phyloP scores from a whole-genome alignment of 192 early-diverging fungal genomes.

The Rhizophagus prolifer region DNA sequence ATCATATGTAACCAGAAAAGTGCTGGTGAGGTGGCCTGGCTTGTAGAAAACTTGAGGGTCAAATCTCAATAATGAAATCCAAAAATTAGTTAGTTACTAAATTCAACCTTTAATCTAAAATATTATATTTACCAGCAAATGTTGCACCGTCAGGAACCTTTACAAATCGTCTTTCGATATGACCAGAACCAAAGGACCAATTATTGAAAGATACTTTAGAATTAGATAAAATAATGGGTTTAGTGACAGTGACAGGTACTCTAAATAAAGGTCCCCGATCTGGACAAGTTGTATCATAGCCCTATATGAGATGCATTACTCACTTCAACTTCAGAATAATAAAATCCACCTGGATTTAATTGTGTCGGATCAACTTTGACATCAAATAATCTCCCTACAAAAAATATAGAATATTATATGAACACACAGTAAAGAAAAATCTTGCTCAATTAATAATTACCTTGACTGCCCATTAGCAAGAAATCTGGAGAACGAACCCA shows the following conservation, averaged over 20 bases:
- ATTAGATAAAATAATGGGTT: constrained; percentile 57
- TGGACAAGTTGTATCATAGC: constrained; percentile 71
- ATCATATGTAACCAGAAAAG: constrained; percentile 67
- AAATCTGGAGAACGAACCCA: constrained; percentile 83
- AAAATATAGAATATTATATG: constrained; percentile 11
- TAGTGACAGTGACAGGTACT: constrained; percentile 87
- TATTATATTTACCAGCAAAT: constrained; percentile 51
- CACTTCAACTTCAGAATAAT: constrained; percentile 68
- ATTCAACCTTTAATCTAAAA: background rate
- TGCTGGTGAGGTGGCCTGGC: constrained; percentile 52
- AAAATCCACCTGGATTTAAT: constrained; percentile 72
- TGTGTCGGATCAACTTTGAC: constrained; percentile 78
- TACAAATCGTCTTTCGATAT: constrained; percentile 79
- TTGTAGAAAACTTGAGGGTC: constrained; percentile 37
- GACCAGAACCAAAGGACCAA: constrained; percentile 70
- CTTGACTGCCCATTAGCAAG: constrained; percentile 65
- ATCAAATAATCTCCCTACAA: constrained; percentile 56
- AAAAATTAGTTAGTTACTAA: background rate
- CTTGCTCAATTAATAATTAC: constrained; percentile 28
- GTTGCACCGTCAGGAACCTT: constrained; percentile 83
- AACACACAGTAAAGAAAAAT: background rate
- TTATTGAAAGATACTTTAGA: constrained; percentile 53
- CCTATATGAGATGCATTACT: constrained; percentile 30
- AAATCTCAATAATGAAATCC: constrained; percentile 30
- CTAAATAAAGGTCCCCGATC: constrained; percentile 80